Conservation (phyloP, 2,329 filamentous ascomycete genomes). For the Verticillium nubilum region DNA sequence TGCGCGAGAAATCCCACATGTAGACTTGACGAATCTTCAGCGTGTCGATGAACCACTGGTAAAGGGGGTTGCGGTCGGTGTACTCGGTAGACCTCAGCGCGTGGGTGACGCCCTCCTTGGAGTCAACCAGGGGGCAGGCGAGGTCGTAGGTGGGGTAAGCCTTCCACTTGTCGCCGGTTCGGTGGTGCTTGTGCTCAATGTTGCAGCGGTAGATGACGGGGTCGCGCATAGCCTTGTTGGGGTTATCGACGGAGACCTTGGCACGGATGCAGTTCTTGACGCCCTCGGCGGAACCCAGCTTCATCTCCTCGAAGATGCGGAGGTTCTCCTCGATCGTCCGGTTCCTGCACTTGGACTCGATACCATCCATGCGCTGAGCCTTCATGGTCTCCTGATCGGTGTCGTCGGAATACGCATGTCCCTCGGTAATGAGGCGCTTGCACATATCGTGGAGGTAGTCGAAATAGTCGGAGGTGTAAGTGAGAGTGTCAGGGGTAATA, state of each 20-base stretch:
- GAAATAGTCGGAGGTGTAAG: conserved; percentile 95
- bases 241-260: conserved; percentile 86
- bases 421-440: conserved; percentile 77
- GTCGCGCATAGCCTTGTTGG: conserved; percentile 93
- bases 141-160: conserved; percentile 87
- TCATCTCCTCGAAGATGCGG: conserved; percentile 88
- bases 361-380: conserved; percentile 75
- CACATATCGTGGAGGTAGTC: conserved; percentile 84
- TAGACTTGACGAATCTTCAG: conserved; percentile 70
- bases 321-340: conserved; percentile 77
- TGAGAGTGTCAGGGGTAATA: conserved; percentile 79
- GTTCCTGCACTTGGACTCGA: conserved; percentile 76
- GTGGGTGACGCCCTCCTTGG: conserved; percentile 76
- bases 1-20: conserved; percentile 79
- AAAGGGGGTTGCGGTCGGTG: conserved; percentile 80
- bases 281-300: conserved; percentile 73
- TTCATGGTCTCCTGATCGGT: conserved; percentile 87
- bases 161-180: conserved; percentile 75
- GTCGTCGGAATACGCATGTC: conserved; percentile 90
- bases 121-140: conserved; percentile 76
- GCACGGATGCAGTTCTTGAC: conserved; percentile 86
- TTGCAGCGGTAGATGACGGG: conserved; percentile 98
- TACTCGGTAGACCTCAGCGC: conserved; percentile 82
- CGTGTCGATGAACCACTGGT: conserved; percentile 77
- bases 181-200: conserved; percentile 59